phyloP scores from a whole-genome alignment of 352 stramenopile species.

The Pythium brassicae region DNA sequence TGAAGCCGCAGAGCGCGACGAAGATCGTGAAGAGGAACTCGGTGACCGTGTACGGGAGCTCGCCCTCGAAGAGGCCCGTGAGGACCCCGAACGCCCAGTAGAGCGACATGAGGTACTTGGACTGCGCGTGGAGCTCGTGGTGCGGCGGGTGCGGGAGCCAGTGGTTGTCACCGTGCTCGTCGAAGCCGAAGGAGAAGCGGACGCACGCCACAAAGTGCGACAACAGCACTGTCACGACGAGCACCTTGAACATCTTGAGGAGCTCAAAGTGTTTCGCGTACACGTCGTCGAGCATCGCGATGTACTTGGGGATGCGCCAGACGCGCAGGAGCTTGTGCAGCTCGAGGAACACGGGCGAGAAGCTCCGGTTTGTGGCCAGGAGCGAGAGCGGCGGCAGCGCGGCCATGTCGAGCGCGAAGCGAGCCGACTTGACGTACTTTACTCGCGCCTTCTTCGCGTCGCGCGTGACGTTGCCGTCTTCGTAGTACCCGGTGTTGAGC shows the following conservation, averaged over 20 bases:
- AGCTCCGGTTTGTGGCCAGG: conserved; percentile 10
- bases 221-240: conserved; percentile 30
- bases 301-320: conserved; percentile 37
- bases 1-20: conserved; percentile 45
- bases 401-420: conserved; percentile 39
- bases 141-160: conserved; percentile 20
- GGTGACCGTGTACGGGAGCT: conserved; percentile 22
- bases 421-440: conserved; percentile 36
- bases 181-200: conserved; percentile 32
- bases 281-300: conserved; percentile 45
- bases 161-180: conserved; percentile 6
- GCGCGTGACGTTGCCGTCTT: conserved; percentile 41
- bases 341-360: conserved; percentile 20
- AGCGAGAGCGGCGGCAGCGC: conserved; percentile 39
- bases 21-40: conserved; percentile 49
- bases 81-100: conserved; percentile 60
- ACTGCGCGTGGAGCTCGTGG: conserved; percentile 3
- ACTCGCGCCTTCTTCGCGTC: conserved; percentile 30
- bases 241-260: conserved; percentile 48
- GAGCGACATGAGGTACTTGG: conserved; percentile 31
- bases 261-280: conserved; percentile 48
- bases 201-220: conserved; percentile 47
- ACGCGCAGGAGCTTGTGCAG: conserved; percentile 46
- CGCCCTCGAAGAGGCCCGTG: conserved; percentile 47
- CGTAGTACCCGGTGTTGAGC: conserved; percentile 54